Base-by-base conservation (phyloP, 805 yeast species). In the Debaryomyces tyrocola region DNA sequence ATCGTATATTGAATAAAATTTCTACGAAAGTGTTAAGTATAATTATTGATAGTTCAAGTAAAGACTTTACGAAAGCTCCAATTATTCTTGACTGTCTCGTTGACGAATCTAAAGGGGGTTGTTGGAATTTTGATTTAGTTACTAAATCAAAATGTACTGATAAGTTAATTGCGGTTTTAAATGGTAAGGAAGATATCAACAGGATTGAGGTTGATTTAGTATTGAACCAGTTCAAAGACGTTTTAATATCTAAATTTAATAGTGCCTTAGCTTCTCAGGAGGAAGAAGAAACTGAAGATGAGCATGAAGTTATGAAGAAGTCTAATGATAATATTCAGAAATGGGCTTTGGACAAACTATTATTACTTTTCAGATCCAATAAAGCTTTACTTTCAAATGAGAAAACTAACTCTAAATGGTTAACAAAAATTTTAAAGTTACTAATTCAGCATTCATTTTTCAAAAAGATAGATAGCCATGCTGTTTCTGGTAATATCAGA, bases 131-230 rank as follows among this genome's bases (percentile, higher is more conserved):
- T 63, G 97, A 91, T 63, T 74, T 77, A 49, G 60, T 87, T 24
- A 85, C 96, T 1, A 90, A 86, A 57, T 69, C 91, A 1, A 89
- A 85, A 59, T 79, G 89, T 0, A 67, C 80, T 10, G 82, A 80
- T 36, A 45, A 57, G 12, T 56, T 72, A 20, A 43, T 72, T 12
- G 54, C 63, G 2, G 57, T 62, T 7, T 49, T 66, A 33, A 49
- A 55, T 34, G 56, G 49, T 45, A 53, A 40, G 60, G 56, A 68
- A 47, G 34, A 49, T 41, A 42, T 39, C 39, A 45, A 53, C 10
- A 47, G 38, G 1, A 40, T 28, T 14, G 55, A 53, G 18, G 50
- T 49, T 12, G 58, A 52, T 18, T 28, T 21, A 18, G 60, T 63
- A 2, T 43, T 65, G 10, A 48, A 41, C 2, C 50, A 55, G n/a